Percentiles rank a stretch among this genome's conserved stretches.
Conservation (phyloP, 2,329 filamentous ascomycete genomes). For the Pyricularia grisea region DNA sequence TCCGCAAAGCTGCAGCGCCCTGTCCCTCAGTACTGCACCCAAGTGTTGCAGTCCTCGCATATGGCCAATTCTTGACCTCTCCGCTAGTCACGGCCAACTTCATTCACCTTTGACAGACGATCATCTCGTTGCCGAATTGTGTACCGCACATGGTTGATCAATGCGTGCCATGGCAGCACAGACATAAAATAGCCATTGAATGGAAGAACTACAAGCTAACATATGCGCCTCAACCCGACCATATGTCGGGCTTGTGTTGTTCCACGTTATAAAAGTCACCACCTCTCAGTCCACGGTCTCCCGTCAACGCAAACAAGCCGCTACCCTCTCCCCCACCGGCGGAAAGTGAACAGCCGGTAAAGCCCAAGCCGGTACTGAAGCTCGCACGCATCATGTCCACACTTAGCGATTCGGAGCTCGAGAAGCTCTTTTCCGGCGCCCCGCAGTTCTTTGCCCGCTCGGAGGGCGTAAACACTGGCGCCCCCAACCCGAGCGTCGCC, state of each 20-base stretch:
- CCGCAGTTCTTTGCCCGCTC: constrained; percentile 60
- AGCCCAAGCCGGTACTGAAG: constrained; percentile 35
- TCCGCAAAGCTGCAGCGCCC: not conserved
- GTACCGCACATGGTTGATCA: not conserved
- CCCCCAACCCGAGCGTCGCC: constrained; percentile 52
- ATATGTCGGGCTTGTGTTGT: not conserved
- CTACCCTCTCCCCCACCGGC: constrained; percentile 42
- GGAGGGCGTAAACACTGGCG: constrained; percentile 48
- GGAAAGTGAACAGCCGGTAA: constrained; percentile 29
- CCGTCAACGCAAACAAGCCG: constrained; percentile 44
- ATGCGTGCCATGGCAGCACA: not conserved
- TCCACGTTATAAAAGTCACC: not conserved
- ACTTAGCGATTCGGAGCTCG: constrained; percentile 49
- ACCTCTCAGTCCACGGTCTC: constrained; percentile 21
- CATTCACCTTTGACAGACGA: not conserved
- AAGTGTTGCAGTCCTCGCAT: not conserved
- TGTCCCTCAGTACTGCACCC: not conserved
- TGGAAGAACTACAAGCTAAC: not conserved
- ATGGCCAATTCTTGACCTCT: not conserved
- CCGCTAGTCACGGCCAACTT: not conserved
- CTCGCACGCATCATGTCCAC: constrained; percentile 50
- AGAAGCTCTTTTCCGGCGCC: constrained; percentile 66
- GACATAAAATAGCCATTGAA: not conserved
- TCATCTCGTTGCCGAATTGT: not conserved
- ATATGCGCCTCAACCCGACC: constrained; percentile 7